phyloP scores from a whole-genome alignment of 1,139 yeast genomes.

The Magnusiomyces suaveolens region DNA sequence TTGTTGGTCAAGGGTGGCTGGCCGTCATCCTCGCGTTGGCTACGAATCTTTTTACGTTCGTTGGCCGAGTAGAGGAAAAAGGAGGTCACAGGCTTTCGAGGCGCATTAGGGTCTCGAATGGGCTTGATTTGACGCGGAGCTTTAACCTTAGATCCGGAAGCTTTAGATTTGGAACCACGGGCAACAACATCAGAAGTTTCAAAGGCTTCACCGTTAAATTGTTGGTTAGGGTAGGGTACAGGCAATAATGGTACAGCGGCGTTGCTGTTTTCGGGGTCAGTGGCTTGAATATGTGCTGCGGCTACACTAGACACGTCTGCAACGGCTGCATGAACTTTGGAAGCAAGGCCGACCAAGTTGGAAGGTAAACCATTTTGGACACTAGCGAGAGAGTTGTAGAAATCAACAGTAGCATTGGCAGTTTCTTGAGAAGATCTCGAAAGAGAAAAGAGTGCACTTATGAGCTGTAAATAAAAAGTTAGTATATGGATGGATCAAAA shows the following conservation, averaged over 20 bases:
- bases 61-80: conserved; percentile 61
- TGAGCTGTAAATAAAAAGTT: conserved; percentile 37
- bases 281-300: not conserved
- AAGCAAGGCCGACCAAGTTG: conserved; percentile 23
- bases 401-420: conserved; percentile 65
- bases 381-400: conserved; percentile 41
- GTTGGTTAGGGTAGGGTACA: conserved; percentile 9
- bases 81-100: conserved; percentile 56
- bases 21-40: conserved; percentile 52
- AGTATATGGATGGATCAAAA: not conserved
- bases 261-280: conserved; percentile 16
- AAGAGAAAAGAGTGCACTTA: conserved; percentile 67
- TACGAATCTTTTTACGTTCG: conserved; percentile 38
- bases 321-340: conserved; percentile 24
- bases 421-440: conserved; percentile 76
- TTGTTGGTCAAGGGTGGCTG: conserved; percentile 57
- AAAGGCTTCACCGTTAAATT: too few species aligned
- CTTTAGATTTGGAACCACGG: too few species aligned
- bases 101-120: conserved; percentile 41
- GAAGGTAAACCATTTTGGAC: conserved; percentile 4
- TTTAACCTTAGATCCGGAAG: conserved; percentile 24
- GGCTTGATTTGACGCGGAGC: conserved; percentile 36
- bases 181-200: not conserved
- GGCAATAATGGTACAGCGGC: not conserved
- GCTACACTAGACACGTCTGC: conserved; percentile 13